A percentile compares a stretch with the other conserved stretches of the same genome.
phyloP scores from a whole-genome alignment of 2,329 filamentous ascomycete genomes.

The Fusarium solani-melongenae region DNA sequence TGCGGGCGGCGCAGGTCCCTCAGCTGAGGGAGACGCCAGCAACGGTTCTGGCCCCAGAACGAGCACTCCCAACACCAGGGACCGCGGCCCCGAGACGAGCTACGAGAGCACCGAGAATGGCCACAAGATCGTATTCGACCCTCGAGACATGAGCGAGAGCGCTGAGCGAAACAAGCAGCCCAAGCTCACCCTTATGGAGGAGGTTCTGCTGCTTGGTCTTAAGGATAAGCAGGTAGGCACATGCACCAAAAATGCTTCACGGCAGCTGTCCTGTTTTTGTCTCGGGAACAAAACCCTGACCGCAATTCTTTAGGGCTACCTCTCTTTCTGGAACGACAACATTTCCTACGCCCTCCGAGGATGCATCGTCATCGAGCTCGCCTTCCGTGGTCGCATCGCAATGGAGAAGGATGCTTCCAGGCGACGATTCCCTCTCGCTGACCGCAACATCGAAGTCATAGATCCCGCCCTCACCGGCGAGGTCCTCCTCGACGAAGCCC shows the following conservation, averaged over 20 bases:
- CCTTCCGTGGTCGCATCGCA: constrained; percentile 93
- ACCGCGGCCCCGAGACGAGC: constrained; percentile 76
- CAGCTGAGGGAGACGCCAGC: constrained; percentile 67
- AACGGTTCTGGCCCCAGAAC: constrained; percentile 64
- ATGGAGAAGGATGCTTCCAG: constrained; percentile 98
- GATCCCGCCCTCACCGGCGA: constrained; percentile 97
- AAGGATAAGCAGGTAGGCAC: constrained; percentile 94
- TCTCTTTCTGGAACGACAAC: constrained; percentile 99
- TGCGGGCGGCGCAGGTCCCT: constrained; percentile 72
- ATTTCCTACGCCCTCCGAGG: constrained; percentile 97
- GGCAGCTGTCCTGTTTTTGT: constrained; percentile 3
- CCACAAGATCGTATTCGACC: constrained; percentile 98
- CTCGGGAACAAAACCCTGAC: constrained; percentile 9
- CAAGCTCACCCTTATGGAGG: constrained; percentile 98
- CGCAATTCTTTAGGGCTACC: constrained; percentile 76
- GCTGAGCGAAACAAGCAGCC: constrained; percentile 97
- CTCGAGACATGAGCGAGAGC: constrained; percentile 95
- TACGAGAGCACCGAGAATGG: constrained; percentile 95
- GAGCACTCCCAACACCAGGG: constrained; percentile 65
- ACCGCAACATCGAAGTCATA: constrained; percentile 95
- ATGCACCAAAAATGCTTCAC: constrained; percentile 10
- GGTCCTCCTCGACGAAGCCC: constrained; percentile 93
- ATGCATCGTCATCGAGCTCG: constrained; percentile 97
- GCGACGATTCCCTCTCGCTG: constrained; percentile 90
- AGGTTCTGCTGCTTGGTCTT: constrained; percentile 91